Evolutionary conservation across 2,329 filamentous ascomycete genomes (phyloP), one percentile per base, ranked within the genome.

Genomic region (Fusarium penzigii): DNA sequence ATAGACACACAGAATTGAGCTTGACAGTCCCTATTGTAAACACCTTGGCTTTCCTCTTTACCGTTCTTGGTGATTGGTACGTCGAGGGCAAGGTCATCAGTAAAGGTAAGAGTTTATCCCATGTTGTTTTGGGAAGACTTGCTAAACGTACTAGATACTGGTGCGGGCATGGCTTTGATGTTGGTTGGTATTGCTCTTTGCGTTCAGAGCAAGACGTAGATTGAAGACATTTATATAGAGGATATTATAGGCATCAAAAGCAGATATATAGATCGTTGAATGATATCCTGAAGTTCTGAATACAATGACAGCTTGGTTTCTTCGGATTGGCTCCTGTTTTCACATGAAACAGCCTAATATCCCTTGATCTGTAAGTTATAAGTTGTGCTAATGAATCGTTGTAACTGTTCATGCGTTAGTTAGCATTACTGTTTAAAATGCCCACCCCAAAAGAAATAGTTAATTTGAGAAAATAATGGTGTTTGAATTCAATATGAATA

Each of bases 11-110:
- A 94, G 93, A 97, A 72, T 69, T 97, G 62, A 96, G 92, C 67
- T 77, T 97, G 57, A 97, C 92, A 3, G 92, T 97, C 1, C 93
- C 93, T 2, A 94, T 97, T 57, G 92, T 93, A 2, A 97, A 97
- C 67, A 96, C 92, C 0, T 75, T 96, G 66, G 93, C 93, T 0
- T 97, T 97, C 63, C 73, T 97, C n/a, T 97, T 97, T 67, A 97
- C 93, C 0, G 92, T 97, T 2, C 67, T 97, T 12, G 93, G 92
- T 1, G 93, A 97, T 64, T 97, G 92, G 92, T 95, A 88, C 78
- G 91, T 93, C 1, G 93, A 97, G 65, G 85, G 85, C 55, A 97
- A 97, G 70, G 88, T 92, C 2, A 96, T 97, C 56, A 89, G 86
- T 61, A 82, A 85, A 78, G 84, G 90, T 92, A 75, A 66, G 81